These are phyloP conservation scores for Talaromyces verruculosus DNA, from an alignment of 2,329 filamentous ascomycete genomes.

Conservation along the genomic window DNA sequence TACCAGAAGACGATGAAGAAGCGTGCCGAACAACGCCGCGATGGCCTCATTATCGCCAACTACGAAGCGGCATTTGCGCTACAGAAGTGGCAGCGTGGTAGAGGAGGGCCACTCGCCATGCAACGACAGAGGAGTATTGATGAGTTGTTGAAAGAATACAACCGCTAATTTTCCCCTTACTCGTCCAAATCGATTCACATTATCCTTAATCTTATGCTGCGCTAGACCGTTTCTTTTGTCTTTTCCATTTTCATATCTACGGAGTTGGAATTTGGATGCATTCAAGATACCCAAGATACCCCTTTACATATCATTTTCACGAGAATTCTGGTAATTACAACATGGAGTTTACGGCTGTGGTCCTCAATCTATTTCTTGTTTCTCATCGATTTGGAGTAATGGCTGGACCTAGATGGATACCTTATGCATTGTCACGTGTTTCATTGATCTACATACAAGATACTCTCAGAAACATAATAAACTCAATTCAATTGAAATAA, in stretches of 20 bases:
- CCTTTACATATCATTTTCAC: not conserved
- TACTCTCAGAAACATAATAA: not conserved
- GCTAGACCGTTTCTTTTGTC: not conserved
- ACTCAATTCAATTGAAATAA: not conserved
- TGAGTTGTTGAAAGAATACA: constrained; percentile 13
- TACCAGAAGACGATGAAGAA: constrained; percentile 15
- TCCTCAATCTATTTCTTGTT: not conserved
- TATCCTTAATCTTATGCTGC: not conserved
- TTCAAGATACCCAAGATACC: constrained; percentile 2
- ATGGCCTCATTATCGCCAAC: constrained; percentile 19
- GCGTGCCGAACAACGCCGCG: constrained; percentile 18
- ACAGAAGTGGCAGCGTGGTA: constrained; percentile 15
- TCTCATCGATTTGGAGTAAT: not conserved
- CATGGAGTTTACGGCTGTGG: not conserved
- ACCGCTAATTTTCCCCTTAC: not conserved
- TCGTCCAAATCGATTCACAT: not conserved
- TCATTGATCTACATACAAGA: not conserved
- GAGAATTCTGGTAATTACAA: not conserved
- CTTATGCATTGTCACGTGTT: not conserved
- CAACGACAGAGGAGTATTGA: constrained; percentile 12
- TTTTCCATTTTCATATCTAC: too few species aligned
- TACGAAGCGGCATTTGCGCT: constrained; percentile 17
- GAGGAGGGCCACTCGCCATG: constrained; percentile 15
- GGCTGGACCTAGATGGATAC: too few species aligned
- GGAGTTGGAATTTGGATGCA: not conserved